phyloP scores from a whole-genome alignment of 1,284 basidiomycete species.

The Waitea zeae region DNA sequence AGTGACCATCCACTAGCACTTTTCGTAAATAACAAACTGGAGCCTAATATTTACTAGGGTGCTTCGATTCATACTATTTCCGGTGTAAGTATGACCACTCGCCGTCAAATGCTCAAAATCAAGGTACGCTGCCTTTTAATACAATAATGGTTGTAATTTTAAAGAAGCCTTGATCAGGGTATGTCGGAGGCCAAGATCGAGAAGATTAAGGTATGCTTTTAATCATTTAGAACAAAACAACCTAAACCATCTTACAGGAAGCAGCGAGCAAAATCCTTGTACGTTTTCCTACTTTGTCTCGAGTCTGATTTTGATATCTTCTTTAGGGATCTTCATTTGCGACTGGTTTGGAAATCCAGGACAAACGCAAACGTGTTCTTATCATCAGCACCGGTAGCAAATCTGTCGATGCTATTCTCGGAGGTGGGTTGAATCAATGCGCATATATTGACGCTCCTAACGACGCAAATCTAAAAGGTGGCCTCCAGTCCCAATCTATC shows the following conservation, averaged over 20 bases:
- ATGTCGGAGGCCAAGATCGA: conserved; percentile 89
- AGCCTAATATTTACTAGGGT: too few relatives aligned
- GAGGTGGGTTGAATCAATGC: conserved; percentile 29
- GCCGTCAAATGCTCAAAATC: conserved; percentile 77
- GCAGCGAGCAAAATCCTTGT: conserved; percentile 75
- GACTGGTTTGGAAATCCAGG: conserved; percentile 78
- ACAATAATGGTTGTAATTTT: too few relatives aligned
- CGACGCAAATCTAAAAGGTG: conserved; percentile 28
- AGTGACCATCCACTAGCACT: too few relatives aligned
- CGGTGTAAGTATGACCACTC: conserved; percentile 73
- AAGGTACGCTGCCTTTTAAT: conserved; percentile 44
- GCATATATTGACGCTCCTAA: neutral
- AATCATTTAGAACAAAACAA: conserved; percentile 2
- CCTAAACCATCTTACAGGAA: conserved; percentile 34
- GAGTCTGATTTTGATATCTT: neutral
- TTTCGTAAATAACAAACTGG: too few relatives aligned
- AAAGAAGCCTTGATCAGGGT: conserved; percentile 28
- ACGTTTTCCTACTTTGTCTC: conserved; percentile 7
- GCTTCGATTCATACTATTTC: conserved; percentile 68
- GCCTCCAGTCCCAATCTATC: conserved; percentile 80
- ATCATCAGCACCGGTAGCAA: conserved; percentile 83
- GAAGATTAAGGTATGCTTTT: conserved; percentile 67
- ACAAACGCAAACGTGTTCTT: conserved; percentile 66
- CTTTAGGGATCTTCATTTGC: conserved; percentile 71
- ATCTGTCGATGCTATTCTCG: conserved; percentile 73